A percentile compares a stretch with the other conserved stretches of the same genome.
phyloP scores from a whole-genome alignment of 352 stramenopile genomes.

The Globisporangium takayamanum region DNA sequence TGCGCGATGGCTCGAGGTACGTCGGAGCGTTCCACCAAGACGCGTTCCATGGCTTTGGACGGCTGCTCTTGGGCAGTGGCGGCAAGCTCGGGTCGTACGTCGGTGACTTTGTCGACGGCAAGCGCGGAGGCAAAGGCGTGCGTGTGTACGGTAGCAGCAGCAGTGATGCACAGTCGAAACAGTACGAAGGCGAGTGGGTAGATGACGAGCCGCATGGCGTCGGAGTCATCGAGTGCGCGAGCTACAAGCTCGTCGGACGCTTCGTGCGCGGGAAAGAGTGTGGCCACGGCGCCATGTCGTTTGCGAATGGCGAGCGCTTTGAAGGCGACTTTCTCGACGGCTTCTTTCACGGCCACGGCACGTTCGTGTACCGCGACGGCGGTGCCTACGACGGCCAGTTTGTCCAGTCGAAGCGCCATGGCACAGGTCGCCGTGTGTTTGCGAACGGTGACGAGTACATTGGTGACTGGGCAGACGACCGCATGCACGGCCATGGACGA shows the following conservation, averaged over 20 bases:
- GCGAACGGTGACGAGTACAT: slow-evolving; percentile 45
- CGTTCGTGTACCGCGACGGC: slow-evolving; percentile 37
- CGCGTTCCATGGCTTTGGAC: slow-evolving; percentile 58
- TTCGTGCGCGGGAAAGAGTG: slow-evolving; percentile 45
- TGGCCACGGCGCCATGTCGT: slow-evolving; percentile 50
- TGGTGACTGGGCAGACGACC: slow-evolving; percentile 46
- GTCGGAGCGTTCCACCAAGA: slow-evolving; percentile 41
- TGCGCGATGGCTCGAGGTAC: slow-evolving; percentile 47
- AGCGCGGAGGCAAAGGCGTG: slow-evolving; percentile 51
- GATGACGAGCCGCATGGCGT: slow-evolving; percentile 52
- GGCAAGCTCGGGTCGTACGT: slow-evolving; percentile 51
- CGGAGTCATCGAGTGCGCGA: slow-evolving; percentile 43
- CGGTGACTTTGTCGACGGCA: slow-evolving; percentile 47
- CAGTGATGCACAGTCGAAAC: slow-evolving; percentile 7
- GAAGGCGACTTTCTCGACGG: slow-evolving; percentile 50
- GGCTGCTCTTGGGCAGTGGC: slow-evolving; percentile 33
- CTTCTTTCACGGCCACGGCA: slow-evolving; percentile 39
- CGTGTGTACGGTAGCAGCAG: slow-evolving; percentile 41
- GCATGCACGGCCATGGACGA: slow-evolving; percentile 50
- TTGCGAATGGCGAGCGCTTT: slow-evolving; percentile 62
- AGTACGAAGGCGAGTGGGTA: slow-evolving; percentile 67
- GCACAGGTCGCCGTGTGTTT: slow-evolving; percentile 41
- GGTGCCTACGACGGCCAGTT: slow-evolving; percentile 55
- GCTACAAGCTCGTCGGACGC: slow-evolving; percentile 51
- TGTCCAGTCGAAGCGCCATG: slow-evolving; percentile 39